phyloP scores from a whole-genome alignment of 2,329 filamentous ascomycete species.

The Fusarium bactridioides region DNA sequence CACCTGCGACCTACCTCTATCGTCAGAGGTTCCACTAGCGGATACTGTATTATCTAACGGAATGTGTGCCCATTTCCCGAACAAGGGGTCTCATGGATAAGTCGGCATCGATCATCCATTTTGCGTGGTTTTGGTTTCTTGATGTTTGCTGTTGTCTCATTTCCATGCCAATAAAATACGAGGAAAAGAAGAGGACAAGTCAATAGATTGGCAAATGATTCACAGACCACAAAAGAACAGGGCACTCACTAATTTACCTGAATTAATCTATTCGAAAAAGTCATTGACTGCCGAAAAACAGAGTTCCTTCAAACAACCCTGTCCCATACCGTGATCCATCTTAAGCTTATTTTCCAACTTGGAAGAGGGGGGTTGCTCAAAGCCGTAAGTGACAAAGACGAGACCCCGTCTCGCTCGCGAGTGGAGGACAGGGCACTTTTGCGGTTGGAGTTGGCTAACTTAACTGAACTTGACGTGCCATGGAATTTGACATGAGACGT shows the following conservation, averaged over 20 bases:
- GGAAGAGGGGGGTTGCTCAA: slow-evolving; percentile 15
- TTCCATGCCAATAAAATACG: not conserved
- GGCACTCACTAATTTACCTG: not conserved
- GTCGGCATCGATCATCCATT: slow-evolving; percentile 37
- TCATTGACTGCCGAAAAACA: not conserved
- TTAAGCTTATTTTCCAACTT: slow-evolving; percentile 42
- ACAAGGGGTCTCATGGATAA: slow-evolving; percentile 38
- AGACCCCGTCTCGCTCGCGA: too few relatives aligned
- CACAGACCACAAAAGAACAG: too few relatives aligned
- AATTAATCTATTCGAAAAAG: not conserved
- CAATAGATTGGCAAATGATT: not conserved
- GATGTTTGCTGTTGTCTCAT: not conserved
- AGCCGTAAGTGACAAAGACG: not conserved
- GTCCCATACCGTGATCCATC: slow-evolving; percentile 30
- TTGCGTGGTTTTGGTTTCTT: slow-evolving; percentile 9
- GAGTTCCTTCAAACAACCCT: slow-evolving; percentile 24
- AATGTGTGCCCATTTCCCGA: slow-evolving; percentile 40
- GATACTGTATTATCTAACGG: slow-evolving; percentile 42
- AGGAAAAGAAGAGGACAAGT: not conserved
- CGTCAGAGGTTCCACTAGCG: slow-evolving; percentile 28
- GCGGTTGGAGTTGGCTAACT: slow-evolving; percentile 2
- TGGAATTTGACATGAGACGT: slow-evolving; percentile 18
- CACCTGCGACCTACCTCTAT: not conserved
- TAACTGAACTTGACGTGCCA: slow-evolving; percentile 1
- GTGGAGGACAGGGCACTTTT: slow-evolving; percentile 11